These are phyloP conservation scores for Austroboletus rostrupii DNA, from an alignment of 1,284 basidiomycete genomes.

Conservation along the genomic window DNA sequence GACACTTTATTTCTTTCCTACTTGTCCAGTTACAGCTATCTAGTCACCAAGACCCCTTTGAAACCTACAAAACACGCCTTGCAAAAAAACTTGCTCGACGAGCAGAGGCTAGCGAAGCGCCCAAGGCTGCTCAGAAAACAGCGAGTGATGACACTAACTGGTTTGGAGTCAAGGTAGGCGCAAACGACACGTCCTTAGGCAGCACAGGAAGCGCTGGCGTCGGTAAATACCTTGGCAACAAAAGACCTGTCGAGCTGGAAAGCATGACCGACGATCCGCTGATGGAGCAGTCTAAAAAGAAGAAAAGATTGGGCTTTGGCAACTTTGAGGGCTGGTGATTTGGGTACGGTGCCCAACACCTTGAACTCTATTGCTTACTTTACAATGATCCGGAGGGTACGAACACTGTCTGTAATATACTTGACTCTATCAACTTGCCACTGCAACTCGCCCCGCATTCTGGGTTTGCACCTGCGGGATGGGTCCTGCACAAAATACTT, in stretches of 20 bases:
- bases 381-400: conserved; percentile 12
- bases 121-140: conserved; percentile 38
- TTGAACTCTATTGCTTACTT: conserved; percentile 10
- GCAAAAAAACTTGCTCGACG: conserved; percentile 70
- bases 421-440: conserved; percentile 19
- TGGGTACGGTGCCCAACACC: background rate
- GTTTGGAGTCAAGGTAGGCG: conserved; percentile 77
- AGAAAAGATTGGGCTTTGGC: conserved; percentile 74
- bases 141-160: conserved; percentile 68
- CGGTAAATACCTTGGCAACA: conserved; percentile 63
- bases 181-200: conserved; percentile 32
- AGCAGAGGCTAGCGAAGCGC: conserved; percentile 41
- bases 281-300: conserved; percentile 60
- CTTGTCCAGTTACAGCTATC: conserved; percentile 1
- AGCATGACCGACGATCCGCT: conserved; percentile 2
- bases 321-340: conserved; percentile 71
- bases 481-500: conserved; percentile 8
- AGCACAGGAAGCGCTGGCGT: conserved; percentile 36
- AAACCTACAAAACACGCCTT: conserved; percentile 75
- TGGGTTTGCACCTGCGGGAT: background rate
- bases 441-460: conserved; percentile 14
- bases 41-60: conserved; percentile 83
- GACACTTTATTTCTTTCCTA: conserved; percentile 3
- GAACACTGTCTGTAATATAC: background rate
- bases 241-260: conserved; percentile 41